Conservation (phyloP, 768 basidiomycete genomes). For the Pulveroboletus sp. region DNA sequence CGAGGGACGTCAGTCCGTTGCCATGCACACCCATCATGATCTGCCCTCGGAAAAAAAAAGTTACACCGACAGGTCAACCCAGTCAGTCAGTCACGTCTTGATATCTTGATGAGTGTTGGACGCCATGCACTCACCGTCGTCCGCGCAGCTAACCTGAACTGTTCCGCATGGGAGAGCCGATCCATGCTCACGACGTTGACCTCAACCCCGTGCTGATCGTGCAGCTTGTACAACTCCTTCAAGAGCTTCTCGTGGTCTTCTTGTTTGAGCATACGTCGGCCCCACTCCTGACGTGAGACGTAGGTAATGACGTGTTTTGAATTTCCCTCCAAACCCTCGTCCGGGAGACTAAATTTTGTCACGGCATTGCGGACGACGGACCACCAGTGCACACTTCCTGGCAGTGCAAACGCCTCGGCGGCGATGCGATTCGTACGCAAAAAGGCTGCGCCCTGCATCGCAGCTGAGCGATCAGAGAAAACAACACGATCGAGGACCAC, state of each 20-base stretch:
- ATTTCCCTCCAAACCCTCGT: slow-evolving; percentile 39
- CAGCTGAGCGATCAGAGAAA: slow-evolving; percentile 80
- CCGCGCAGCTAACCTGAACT: slow-evolving; percentile 72
- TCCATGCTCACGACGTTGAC: slow-evolving; percentile 86
- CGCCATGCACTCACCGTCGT: slow-evolving; percentile 63
- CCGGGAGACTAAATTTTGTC: slow-evolving; percentile 62
- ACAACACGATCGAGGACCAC: slow-evolving; percentile 86
- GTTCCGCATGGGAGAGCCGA: slow-evolving; percentile 72
- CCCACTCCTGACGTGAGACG: slow-evolving; percentile 86
- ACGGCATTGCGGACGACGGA: slow-evolving; percentile 68
- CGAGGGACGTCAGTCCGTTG: slow-evolving; percentile 79
- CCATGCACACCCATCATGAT: slow-evolving; percentile 95
- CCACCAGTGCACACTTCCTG: slow-evolving; percentile 84
- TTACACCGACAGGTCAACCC: background rate
- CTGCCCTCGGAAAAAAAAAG: slow-evolving; percentile 35
- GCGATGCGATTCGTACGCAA: slow-evolving; percentile 71
- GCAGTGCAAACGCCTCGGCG: slow-evolving; percentile 66
- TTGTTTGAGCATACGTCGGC: slow-evolving; percentile 70
- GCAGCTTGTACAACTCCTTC: slow-evolving; percentile 60
- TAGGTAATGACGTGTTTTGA: slow-evolving; percentile 86
- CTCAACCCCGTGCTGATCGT: slow-evolving; percentile 73
- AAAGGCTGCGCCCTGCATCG: slow-evolving; percentile 68
- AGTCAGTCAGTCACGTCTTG: background rate
- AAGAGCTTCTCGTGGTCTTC: slow-evolving; percentile 80
- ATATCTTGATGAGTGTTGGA: background rate